Evolutionary conservation across 805 yeast genomes (phyloP), one percentile per base, ranked within the genome.

Genomic region (Myxozyma neglecta): DNA sequence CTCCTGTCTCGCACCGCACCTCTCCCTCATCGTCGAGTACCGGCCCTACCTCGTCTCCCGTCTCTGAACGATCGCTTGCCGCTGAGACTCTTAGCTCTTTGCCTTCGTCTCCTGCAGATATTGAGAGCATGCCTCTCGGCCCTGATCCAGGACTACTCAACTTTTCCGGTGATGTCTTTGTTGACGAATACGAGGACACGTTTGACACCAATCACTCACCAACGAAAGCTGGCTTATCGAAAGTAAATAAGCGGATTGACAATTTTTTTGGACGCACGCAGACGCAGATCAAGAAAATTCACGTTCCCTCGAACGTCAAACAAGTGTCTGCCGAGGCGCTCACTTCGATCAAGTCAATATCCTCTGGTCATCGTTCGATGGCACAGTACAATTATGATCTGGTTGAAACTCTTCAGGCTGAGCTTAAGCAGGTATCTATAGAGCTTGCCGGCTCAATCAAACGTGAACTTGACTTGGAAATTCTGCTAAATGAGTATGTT

Each of bases 381-480:
- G 61, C 64, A 20, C 40, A 40, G 44, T 56, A 51, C 20, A 62
- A 53, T 46, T 54, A 49, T 34, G 58, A 64, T 9, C 60, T 63
- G 2, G 60, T 63, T 45, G 58, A 51, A 10, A 40, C 44, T 13
- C 57, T 64, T 13, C 62, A 64, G 49, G 24, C 46, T 14, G 69
- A 65, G 53, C 56, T 65, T 43, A 53, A 50, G 39, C 52, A 37
- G 6, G 69, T 65, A 34, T 57, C 69, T 14, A 45, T 52, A 8
- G 69, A 65, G 34, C 67, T 65, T 18, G 69, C 69, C 5, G 20
- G 46, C 10, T 63, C 69, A 11, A 55, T 65, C 45, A 65, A 65
- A 56, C 61, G 69, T 8, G 69, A 65, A 34, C 44, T 65, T 36
- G 68, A 65, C 18, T 51, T 65, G 20, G 69, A 65, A 59, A 53